These are phyloP conservation scores for Russula brevipes DNA, from an alignment of 768 basidiomycete species.

Conservation along the genomic window DNA sequence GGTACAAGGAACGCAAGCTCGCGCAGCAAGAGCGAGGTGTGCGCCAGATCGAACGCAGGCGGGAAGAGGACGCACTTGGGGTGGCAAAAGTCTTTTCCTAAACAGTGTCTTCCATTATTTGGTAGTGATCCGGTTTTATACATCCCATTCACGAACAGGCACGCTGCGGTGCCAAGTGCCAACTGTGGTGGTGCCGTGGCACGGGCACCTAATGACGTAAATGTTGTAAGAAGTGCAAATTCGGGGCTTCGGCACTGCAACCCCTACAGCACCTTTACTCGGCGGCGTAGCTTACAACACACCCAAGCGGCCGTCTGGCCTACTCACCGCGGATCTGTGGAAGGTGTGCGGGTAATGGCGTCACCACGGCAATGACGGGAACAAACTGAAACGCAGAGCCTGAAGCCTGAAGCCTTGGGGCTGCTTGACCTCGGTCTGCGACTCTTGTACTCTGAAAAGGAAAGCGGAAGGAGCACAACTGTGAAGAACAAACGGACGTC, in stretches of 20 bases:
- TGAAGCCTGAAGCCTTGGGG: too few relatives aligned
- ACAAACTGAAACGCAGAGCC: neutral
- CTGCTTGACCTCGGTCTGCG: neutral
- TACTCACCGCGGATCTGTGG: neutral
- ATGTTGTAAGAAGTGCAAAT: neutral
- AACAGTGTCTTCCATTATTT: conserved; percentile 26
- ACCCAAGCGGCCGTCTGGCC: neutral
- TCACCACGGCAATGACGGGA: neutral
- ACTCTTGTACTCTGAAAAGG: conserved; percentile 13
- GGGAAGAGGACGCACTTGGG: conserved; percentile 72
- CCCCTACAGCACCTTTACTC: too few relatives aligned
- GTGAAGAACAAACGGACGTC: conserved; percentile 10
- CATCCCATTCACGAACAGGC: conserved; percentile 1
- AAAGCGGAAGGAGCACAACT: neutral
- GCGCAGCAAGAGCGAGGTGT: conserved; percentile 60
- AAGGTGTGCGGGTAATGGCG: neutral
- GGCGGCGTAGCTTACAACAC: too few relatives aligned
- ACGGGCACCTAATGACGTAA: neutral
- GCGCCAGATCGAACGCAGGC: conserved; percentile 58
- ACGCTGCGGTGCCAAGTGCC: neutral
- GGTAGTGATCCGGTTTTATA: neutral
- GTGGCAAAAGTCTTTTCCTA: conserved; percentile 89
- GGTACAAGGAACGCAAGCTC: conserved; percentile 78
- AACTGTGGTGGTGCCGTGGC: too few relatives aligned
- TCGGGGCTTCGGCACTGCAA: too few relatives aligned